Base-by-base conservation (phyloP, 1,284 basidiomycete genomes). In the Sparassis latifolia region DNA sequence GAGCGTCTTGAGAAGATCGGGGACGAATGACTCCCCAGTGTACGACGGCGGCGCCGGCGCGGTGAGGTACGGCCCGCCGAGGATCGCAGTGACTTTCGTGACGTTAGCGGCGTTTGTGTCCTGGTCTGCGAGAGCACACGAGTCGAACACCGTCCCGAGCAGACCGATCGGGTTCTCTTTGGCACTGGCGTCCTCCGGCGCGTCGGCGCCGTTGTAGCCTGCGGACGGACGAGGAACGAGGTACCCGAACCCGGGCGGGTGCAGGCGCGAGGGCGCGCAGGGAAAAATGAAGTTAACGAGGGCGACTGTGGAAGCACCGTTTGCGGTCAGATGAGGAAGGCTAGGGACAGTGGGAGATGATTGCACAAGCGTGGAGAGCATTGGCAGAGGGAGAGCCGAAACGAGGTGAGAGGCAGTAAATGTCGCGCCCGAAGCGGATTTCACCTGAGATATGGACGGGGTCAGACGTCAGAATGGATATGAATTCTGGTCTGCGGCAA, bases 241-340 rank as follows among this genome's bases (percentile, higher is more conserved):
- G 70, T 96, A 98, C 1, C 96, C 96, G 66, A 98, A 98, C 0
- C 95, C 96, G 10, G 78, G 72, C 0, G 90, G 90, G 61, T 92
- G 86, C 33, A 89, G 74, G 20, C 20, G 20, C 4, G 67, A 67
- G 37, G 62, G 63, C 29, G 55, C 56, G 6, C 66, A 62, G 33
- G 80, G 74, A 75, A 94, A 83, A 64, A 92, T 71, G 61, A 93
- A 69, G 69, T 90, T 88, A 58, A 89, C 65, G 45, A 92, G 80
- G 39, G 79, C 75, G 55, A 93, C 82, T 44, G 84, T 77, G 45
- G 88, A 78, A 55, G 76, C 67, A 5, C 82, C 77, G 62, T 87
- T 82, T 33, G 76, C 61, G 33, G 69, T 72, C 33, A 88, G 67
- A 60, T 78, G 65, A 9, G 74, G 69, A 51, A 69, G 66, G 50